Evolutionary conservation across 371 early-diverging fungal species (phyloP).

Genomic region (Zychaea mexicana): DNA sequence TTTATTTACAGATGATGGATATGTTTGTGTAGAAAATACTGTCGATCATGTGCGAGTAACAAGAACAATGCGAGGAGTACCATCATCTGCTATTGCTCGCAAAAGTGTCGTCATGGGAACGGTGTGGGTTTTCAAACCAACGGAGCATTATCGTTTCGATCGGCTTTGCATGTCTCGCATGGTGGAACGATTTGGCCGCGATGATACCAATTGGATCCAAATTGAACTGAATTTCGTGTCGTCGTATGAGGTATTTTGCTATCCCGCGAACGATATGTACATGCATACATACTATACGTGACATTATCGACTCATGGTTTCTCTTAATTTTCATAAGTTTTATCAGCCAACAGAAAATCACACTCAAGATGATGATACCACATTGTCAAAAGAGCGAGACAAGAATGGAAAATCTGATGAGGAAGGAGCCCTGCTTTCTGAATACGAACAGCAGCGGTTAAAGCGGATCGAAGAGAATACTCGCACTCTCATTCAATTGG

Average conservation of each 20-base stretch:
- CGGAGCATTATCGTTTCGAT: constrained; percentile 51
- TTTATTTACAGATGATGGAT: not conserved
- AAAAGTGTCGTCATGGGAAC: constrained; percentile 91
- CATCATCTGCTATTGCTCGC: constrained; percentile 76
- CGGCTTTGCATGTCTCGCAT: constrained; percentile 79
- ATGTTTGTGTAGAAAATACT: not conserved
- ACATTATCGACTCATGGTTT: not conserved
- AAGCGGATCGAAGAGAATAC: constrained; percentile 72
- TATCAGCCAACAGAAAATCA: no score
- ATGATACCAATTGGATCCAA: constrained; percentile 81
- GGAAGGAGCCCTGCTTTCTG: constrained; percentile 43
- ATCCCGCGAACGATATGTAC: not conserved
- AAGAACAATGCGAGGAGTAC: constrained; percentile 57
- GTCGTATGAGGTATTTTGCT: constrained; percentile 13
- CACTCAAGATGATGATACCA: no score
- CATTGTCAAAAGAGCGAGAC: not conserved
- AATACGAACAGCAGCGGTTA: constrained; percentile 64
- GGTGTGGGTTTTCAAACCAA: constrained; percentile 83
- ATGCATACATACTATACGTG: not conserved
- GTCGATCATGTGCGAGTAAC: constrained; percentile 27
- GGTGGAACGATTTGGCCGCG: constrained; percentile 86
- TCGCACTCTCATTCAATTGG: constrained; percentile 62
- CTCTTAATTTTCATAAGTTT: no score
- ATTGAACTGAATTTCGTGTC: constrained; percentile 51
- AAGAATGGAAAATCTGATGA: not conserved